Base-by-base conservation (phyloP, 176 grass and related monocot species). In the Aegilops longissima region DNA sequence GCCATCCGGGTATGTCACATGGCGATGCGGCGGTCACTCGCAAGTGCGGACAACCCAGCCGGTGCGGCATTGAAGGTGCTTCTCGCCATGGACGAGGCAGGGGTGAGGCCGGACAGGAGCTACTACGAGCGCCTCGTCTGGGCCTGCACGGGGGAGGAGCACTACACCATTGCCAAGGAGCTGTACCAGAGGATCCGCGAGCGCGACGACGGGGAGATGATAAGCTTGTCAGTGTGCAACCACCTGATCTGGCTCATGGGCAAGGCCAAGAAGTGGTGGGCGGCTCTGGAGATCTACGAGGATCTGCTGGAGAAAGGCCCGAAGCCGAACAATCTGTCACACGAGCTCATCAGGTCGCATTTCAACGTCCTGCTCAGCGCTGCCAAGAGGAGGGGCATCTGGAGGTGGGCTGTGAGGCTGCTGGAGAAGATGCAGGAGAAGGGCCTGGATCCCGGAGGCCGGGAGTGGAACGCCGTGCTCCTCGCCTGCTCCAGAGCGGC, bases 201-300 rank as follows among this genome's bases (percentile, higher is more conserved):
- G 31, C 27, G 30, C n/a, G 66, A 74, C 79, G 67, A 74, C 79
- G 62, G 20, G 47, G 89, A 83, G 27, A 87, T 96, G 33, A 89
- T 96, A 31, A 94, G 92, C 18, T 77, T 98, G 87, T 88, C 93
- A 3, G 89, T 94, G 25, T 98, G 94, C 73, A 98, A 96, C 83
- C 97, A 93, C 76, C 86, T 96, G 77, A 96, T 98, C 30, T 98
- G 90, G 92, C n/a, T 98, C 12, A 91, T 93, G 90, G 92, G 93
- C 47, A 98, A 90, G 47, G 86, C 96, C 13, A 98, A 93, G 82
- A 98, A 98, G 86, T 98, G 96, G 96, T 95, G 93, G 96, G 85
- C 90, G 45, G 96, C 93, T 80, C 90, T 98, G 44, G 93, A 94
- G 78, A 87, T 98, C 65, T 98, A 91, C 18, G 97, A 98, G 85